phyloP scores from a whole-genome alignment of 192 early-diverging fungal species.

The Backusella parvicylindrica region DNA sequence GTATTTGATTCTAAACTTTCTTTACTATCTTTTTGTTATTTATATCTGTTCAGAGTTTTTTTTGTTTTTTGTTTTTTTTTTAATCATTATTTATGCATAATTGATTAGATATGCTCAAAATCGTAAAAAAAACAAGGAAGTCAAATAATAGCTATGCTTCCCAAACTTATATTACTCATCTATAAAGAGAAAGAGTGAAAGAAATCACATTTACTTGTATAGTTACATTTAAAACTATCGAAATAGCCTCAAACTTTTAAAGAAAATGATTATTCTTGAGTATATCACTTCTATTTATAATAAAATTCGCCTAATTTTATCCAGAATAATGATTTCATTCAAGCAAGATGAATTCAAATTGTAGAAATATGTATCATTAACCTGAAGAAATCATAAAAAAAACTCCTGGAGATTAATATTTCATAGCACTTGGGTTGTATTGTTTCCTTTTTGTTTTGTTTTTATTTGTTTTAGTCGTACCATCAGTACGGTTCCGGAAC shows the following conservation, averaged over 20 bases:
- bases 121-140: background rate
- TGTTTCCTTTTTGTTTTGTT: background rate
- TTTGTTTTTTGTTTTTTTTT: no score
- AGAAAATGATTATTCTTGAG: background rate
- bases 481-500: background rate
- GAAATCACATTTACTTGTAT: background rate
- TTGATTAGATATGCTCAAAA: background rate
- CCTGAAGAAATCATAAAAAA: background rate
- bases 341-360: background rate
- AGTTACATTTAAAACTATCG: background rate
- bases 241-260: background rate
- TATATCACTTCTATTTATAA: background rate
- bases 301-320: background rate
- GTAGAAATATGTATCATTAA: background rate
- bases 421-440: background rate
- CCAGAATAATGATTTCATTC: background rate
- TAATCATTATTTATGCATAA: no score
- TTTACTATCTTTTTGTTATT: background rate
- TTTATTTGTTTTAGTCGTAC: background rate
- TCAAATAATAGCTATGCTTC: background rate
- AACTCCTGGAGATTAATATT: background rate
- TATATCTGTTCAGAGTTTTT: background rate
- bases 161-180: background rate
- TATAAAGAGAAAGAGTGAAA: background rate
- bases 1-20: background rate